Evolutionary conservation across 305 asterid species (phyloP).

Genomic region (Ilex paraguariensis): DNA sequence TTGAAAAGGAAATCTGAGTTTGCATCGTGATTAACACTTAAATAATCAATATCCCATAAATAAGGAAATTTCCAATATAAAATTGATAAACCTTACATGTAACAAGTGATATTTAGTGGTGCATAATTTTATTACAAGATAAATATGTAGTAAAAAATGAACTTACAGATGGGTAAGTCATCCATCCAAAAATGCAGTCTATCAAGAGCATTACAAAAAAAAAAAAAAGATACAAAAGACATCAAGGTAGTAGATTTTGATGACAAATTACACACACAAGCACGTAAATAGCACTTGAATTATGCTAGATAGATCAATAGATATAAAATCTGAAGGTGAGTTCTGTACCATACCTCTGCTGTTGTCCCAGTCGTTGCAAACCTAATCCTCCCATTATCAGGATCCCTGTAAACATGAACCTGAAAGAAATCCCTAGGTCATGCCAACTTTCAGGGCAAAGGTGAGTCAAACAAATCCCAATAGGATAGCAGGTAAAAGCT

Average conservation of each 20-base stretch:
- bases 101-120: no score
- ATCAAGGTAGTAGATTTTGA: neutral
- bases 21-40: no score
- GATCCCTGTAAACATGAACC: constrained; percentile 70
- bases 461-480: constrained; percentile 4
- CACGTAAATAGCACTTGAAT: neutral
- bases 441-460: neutral
- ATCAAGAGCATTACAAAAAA: neutral
- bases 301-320: no score
- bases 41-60: no score
- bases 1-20: no score
- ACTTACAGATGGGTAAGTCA: neutral
- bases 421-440: constrained; percentile 26
- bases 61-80: no score
- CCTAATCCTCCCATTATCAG: constrained; percentile 37
- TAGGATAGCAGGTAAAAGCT: constrained; percentile 3
- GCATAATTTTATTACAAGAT: no score
- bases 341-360: constrained; percentile 61
- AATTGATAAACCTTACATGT: no score
- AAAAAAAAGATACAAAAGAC: neutral
- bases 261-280: neutral
- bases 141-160: no score
- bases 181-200: neutral
- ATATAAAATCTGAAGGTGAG: neutral
- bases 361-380: constrained; percentile 78